Percentiles rank a stretch among this genome's conserved stretches.
Conservation (phyloP, 495 filamentous ascomycete genomes). For the Aspergillus coremiiformis region DNA sequence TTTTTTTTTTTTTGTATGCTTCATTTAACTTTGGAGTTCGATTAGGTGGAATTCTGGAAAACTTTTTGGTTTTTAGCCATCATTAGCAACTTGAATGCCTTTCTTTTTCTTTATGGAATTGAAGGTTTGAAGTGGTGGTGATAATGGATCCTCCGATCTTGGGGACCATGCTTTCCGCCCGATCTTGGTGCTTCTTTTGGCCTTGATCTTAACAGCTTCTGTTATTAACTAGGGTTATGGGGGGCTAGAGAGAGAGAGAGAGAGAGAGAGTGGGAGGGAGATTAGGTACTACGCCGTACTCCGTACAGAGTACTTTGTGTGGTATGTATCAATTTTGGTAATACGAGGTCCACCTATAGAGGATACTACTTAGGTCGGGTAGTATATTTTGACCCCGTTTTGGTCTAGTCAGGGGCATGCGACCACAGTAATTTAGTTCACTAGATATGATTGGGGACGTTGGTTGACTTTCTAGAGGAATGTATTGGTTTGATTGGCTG, state of each 20-base stretch:
- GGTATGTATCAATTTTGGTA: not conserved
- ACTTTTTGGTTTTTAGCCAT: no score
- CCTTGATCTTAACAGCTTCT: not conserved
- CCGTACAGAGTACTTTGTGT: no score
- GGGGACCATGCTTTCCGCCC: not conserved
- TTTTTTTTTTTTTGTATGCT: not conserved
- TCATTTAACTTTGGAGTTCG: not conserved
- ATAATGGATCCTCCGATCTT: not conserved
- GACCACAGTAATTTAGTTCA: not conserved
- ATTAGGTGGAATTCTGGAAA: not conserved
- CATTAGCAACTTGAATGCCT: not conserved
- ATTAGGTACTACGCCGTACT: no score
- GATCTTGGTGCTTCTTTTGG: not conserved
- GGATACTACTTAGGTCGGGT: no score
- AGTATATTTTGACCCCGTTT: not conserved
- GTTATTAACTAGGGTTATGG: not conserved
- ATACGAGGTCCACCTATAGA: not conserved
- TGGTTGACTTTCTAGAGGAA: not conserved
- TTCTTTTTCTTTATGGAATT: not conserved
- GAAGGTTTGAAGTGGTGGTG: not conserved
- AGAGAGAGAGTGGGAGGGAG: no score
- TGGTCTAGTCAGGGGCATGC: conserved; percentile 2
- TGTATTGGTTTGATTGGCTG: not conserved
- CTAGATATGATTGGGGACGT: not conserved
- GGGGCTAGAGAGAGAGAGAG: not conserved